Conservation (phyloP, 2,329 filamentous ascomycete genomes). For the Fonsecaea nubica region DNA sequence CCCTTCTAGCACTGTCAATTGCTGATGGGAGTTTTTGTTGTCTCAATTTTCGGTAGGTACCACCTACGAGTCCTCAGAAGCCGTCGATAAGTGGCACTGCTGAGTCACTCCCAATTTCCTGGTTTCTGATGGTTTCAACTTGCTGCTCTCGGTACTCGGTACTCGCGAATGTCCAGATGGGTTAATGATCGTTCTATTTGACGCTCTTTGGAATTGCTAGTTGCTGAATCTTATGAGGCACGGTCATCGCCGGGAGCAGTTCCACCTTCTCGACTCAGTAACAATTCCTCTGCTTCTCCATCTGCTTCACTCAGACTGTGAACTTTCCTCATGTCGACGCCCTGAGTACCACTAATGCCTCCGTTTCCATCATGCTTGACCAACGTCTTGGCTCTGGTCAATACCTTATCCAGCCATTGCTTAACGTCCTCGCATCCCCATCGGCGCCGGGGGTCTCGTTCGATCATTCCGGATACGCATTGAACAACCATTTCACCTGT, state of each 20-base stretch:
- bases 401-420: slow-evolving; percentile 42
- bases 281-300: background rate
- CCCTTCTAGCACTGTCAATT: too few relatives aligned
- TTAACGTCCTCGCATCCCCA: slow-evolving; percentile 50
- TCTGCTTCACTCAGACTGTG: background rate
- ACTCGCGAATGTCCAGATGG: too few relatives aligned
- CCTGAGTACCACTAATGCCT: background rate
- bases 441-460: slow-evolving; percentile 45
- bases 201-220: background rate
- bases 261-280: background rate
- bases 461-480: slow-evolving; percentile 53
- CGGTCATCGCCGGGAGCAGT: background rate
- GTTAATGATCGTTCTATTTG: too few relatives aligned
- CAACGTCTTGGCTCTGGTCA: slow-evolving; percentile 13
- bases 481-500: slow-evolving; percentile 45
- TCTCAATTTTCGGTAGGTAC: too few relatives aligned
- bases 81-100: too few relatives aligned
- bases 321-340: background rate
- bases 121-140: too few relatives aligned
- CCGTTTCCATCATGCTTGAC: background rate
- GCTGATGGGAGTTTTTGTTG: too few relatives aligned
- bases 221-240: background rate
- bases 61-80: too few relatives aligned
- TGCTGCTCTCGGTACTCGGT: too few relatives aligned
- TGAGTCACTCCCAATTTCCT: too few relatives aligned